A percentile compares a stretch with the other conserved stretches of the same genome.
Evolutionary conservation across 371 early-diverging fungal species (phyloP).

Genomic region (Zychaea mexicana): DNA sequence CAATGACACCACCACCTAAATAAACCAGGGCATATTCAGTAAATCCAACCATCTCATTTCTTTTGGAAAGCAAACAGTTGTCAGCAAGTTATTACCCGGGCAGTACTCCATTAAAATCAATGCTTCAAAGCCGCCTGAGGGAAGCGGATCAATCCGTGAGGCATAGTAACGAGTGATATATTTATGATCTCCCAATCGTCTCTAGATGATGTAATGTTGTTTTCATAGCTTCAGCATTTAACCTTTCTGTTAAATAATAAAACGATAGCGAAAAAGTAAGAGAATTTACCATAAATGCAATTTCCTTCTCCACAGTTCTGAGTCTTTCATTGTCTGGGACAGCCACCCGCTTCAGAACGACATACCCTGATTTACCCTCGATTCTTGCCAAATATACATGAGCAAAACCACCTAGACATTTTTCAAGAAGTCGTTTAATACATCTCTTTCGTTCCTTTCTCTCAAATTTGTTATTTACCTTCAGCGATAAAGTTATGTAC

Average conservation of each 20-base stretch:
- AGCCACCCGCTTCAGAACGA: slow-evolving; percentile 80
- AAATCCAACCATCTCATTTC: no score
- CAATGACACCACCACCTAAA: slow-evolving; percentile 81
- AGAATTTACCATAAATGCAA: slow-evolving; percentile 76
- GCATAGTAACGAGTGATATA: slow-evolving; percentile 84
- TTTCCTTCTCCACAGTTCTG: slow-evolving; percentile 70
- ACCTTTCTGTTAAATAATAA: background rate
- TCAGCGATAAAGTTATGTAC: slow-evolving; percentile 57
- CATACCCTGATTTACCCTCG: slow-evolving; percentile 51
- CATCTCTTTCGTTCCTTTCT: no score
- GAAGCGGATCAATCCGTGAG: slow-evolving; percentile 63
- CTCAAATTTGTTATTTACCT: no score
- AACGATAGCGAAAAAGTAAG: background rate
- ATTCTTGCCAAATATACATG: slow-evolving; percentile 83
- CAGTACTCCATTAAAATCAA: slow-evolving; percentile 93
- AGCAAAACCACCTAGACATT: slow-evolving; percentile 76
- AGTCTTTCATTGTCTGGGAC: slow-evolving; percentile 72
- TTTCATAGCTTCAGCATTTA: no score
- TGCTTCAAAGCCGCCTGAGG: slow-evolving; percentile 72
- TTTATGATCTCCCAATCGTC: slow-evolving; percentile 74
- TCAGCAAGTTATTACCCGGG: slow-evolving; percentile 52
- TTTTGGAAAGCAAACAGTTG: no score
- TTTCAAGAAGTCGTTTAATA: no score
- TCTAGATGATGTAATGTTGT: no score
- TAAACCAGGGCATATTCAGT: no score